Base-by-base conservation (phyloP, 306 rosid species). In the Vigna reflexopilosa region DNA sequence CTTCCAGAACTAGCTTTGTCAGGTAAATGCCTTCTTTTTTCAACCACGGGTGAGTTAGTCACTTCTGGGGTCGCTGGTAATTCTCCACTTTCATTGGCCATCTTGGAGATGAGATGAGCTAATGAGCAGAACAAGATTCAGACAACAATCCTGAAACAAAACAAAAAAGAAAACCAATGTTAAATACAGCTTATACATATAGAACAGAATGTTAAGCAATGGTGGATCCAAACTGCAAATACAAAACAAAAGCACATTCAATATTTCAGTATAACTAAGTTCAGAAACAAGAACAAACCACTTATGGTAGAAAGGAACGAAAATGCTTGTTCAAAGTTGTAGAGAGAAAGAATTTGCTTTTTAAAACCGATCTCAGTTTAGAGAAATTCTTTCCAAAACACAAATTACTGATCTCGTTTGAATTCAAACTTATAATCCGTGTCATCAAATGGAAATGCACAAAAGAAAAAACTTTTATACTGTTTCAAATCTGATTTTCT, bases 11-110 rank as follows among this genome's bases (percentile, higher is more conserved):
- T 73, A 57, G 80, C 78, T 64, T 81, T 91, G 65, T 89, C 94
- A 22, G 67, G 81, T 15, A 96, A 94, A 65, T 69, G 30, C 83
- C 91, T 82, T 82, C 89, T 87, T 55, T 49, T 64, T 82, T 76
- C 65, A 81, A 63, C 71, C 72, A 26, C 86, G 6, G 62, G 42
- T 16, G 87, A 78, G 76, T 30, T 74, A 2, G 50, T 82, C 57
- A 54, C 72, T 57, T 86, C 85, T 1, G 64, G 73, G 48, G 81
- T 72, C 78, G 65, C 48, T 26, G 77, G 66, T 49, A 76, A 76
- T 69, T 76, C 76, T 71, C 44, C 78, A 83, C 83, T 82, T 79
- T 79, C 85, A 77, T 83, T 84, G 48, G 93, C 95, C 97, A 89
- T 89, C 85, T 69, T 28, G 28, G 67, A 68, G 57, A 54, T n/a